Conservation (phyloP, 768 basidiomycete species). For the Rhodotorula sphaerocarpa region DNA sequence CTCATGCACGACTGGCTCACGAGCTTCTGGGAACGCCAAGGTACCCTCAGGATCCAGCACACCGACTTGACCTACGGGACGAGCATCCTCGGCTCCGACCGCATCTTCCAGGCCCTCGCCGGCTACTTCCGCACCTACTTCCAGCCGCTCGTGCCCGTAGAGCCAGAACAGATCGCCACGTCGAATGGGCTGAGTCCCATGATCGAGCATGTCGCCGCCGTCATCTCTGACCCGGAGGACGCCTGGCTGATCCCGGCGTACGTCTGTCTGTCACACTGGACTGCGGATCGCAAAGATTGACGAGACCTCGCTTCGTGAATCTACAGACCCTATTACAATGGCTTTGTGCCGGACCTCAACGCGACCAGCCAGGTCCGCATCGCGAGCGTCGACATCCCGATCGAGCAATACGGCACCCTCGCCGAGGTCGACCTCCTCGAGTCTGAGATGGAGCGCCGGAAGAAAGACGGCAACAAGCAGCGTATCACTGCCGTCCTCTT, state of each 20-base stretch:
- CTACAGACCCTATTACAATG: conserved; percentile 15
- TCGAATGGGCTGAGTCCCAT: conserved; percentile 18
- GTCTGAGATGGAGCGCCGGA: conserved; percentile 13
- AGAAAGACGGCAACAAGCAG: not conserved
- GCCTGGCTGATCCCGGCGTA: conserved; percentile 8
- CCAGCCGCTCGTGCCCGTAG: conserved; percentile 9
- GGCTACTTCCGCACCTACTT: conserved; percentile 3
- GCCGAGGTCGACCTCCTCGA: conserved; percentile 22
- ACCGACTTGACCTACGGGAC: conserved; percentile 26
- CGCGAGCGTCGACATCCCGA: conserved; percentile 4
- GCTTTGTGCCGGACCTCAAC: conserved; percentile 13
- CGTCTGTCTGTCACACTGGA: not conserved
- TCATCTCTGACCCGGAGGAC: conserved; percentile 17
- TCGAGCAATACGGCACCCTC: conserved; percentile 6
- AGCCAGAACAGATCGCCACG: conserved; percentile 9
- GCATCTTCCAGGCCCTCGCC: conserved; percentile 12
- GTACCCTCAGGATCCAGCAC: conserved; percentile 2
- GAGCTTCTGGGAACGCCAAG: conserved; percentile 8
- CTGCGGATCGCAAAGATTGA: not conserved
- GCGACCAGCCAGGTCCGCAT: conserved; percentile 11
- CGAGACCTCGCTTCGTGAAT: too few relatives aligned
- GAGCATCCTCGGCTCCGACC: conserved; percentile 8
- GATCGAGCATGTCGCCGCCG: conserved; percentile 16
- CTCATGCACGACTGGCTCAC: conserved; percentile 21
- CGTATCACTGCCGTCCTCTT: conserved; percentile 16